A percentile compares a stretch with the other conserved stretches of the same genome.
Conservation (phyloP, 306 rosid species). For the Vachellia pachyceras region DNA sequence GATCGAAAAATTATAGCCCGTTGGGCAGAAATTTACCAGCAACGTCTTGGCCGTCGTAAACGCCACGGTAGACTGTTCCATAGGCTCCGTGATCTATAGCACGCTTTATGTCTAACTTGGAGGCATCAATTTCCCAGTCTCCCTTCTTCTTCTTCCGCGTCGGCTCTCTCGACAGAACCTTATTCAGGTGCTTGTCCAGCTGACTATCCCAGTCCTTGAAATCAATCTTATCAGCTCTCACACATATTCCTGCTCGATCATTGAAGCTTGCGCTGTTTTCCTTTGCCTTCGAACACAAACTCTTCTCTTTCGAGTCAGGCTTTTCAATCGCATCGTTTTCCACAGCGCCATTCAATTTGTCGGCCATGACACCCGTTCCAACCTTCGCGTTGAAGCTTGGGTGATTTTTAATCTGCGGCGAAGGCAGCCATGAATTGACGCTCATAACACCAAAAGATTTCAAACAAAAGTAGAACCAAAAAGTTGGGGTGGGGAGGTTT, state of each 20-base stretch:
- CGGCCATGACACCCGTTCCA: not conserved
- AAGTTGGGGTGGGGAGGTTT: not conserved
- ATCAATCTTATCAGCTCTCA: slow-evolving; percentile 63
- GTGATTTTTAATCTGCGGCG: not conserved
- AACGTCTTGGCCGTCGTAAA: slow-evolving; percentile 62
- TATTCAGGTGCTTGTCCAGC: slow-evolving; percentile 57
- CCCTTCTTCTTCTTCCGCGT: slow-evolving; percentile 46
- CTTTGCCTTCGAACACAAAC: not conserved
- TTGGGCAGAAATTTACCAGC: slow-evolving; percentile 46
- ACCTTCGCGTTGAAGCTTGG: not conserved
- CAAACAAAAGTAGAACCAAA: not conserved
- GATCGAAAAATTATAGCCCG: not conserved
- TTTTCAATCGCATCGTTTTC: not conserved
- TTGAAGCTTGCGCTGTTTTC: slow-evolving; percentile 34
- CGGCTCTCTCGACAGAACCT: slow-evolving; percentile 52
- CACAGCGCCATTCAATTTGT: slow-evolving; percentile 8
- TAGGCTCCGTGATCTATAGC: slow-evolving; percentile 63
- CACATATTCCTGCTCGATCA: slow-evolving; percentile 29
- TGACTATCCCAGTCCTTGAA: slow-evolving; percentile 55
- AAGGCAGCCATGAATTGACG: not conserved
- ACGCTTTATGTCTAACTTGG: slow-evolving; percentile 50
- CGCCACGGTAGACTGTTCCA: slow-evolving; percentile 60
- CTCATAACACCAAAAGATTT: slow-evolving; percentile 19
- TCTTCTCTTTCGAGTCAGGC: not conserved
- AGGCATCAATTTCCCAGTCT: slow-evolving; percentile 65